Percentiles rank a stretch among this genome's conserved stretches.
These are phyloP conservation scores for Hippophae tibetana DNA, from an alignment of 306 rosid species.

Conservation along the genomic window DNA sequence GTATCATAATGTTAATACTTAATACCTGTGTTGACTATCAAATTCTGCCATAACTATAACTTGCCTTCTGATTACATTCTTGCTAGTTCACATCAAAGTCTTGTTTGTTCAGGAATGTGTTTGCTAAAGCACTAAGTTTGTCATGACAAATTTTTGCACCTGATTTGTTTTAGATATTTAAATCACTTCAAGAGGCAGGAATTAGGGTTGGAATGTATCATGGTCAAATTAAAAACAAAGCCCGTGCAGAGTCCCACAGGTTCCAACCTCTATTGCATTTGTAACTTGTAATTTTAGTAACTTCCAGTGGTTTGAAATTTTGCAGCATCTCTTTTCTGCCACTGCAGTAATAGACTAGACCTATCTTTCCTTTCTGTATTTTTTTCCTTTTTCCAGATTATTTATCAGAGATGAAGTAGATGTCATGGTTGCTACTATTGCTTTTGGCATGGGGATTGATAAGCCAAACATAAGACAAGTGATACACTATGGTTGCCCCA, in stretches of 20 bases:
- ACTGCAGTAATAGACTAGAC: slow-evolving; percentile 4
- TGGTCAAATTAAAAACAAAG: slow-evolving; percentile 60
- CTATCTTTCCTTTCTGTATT: slow-evolving; percentile 13
- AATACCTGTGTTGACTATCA: slow-evolving; percentile 1
- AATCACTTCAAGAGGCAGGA: slow-evolving; percentile 54
- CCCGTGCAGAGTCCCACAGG: slow-evolving; percentile 90
- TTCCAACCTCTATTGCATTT: slow-evolving; percentile 22
- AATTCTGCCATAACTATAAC: slow-evolving; percentile 2
- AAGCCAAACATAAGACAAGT: slow-evolving; percentile 86
- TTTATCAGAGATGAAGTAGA: slow-evolving; percentile 72
- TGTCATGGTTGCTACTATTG: slow-evolving; percentile 88
- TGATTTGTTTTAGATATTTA: slow-evolving; percentile 42
- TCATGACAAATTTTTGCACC: slow-evolving; percentile 6
- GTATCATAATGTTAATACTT: slow-evolving; percentile 1
- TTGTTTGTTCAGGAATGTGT: slow-evolving; percentile 7
- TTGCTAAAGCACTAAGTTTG: slow-evolving; percentile 13
- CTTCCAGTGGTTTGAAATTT: slow-evolving; percentile 14
- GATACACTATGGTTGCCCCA: slow-evolving; percentile 92
- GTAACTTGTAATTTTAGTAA: slow-evolving; percentile 12
- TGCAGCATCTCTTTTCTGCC: slow-evolving; percentile 10
- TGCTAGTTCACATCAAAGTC: slow-evolving; percentile 8
- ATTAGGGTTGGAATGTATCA: slow-evolving; percentile 66
- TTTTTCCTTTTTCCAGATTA: slow-evolving; percentile 36
- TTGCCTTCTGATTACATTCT: slow-evolving; percentile 3
- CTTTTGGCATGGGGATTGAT: slow-evolving; percentile 98